phyloP scores from a whole-genome alignment of 306 rosid species.

The Trifolium pratense region DNA sequence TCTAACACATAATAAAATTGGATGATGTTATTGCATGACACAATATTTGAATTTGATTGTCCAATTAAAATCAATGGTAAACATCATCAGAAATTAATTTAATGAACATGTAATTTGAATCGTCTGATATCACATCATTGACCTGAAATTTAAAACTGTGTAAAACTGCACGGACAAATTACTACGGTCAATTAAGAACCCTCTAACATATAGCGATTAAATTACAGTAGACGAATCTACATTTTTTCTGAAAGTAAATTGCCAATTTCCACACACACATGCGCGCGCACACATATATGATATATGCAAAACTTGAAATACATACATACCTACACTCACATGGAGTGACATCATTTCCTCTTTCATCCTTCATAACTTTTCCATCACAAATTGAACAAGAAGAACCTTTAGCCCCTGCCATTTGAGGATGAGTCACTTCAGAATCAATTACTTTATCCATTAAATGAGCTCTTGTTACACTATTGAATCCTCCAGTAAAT shows the following conservation, averaged over 20 bases:
- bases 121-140: too few relatives aligned
- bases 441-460: conserved; percentile 96
- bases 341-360: conserved; percentile 79
- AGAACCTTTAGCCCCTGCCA: conserved; percentile 96
- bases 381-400: conserved; percentile 81
- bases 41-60: too few relatives aligned
- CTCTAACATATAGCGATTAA: too few relatives aligned
- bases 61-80: too few relatives aligned
- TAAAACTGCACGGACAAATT: too few relatives aligned
- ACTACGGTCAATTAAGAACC: too few relatives aligned
- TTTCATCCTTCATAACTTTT: conserved; percentile 89
- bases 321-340: conserved; percentile 84
- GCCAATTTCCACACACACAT: not conserved
- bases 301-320: conserved; percentile 10
- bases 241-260: too few relatives aligned
- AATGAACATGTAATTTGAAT: too few relatives aligned
- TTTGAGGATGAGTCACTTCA: conserved; percentile 85
- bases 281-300: not conserved
- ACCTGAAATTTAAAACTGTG: too few relatives aligned
- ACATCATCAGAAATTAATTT: too few relatives aligned
- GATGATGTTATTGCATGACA: too few relatives aligned
- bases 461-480: conserved; percentile 83
- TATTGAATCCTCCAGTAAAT: conserved; percentile 88
- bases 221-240: too few relatives aligned
- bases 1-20: not conserved